These are phyloP conservation scores for Juglanconis sp. DNA, from an alignment of 2,329 filamentous ascomycete genomes.

Conservation along the genomic window DNA sequence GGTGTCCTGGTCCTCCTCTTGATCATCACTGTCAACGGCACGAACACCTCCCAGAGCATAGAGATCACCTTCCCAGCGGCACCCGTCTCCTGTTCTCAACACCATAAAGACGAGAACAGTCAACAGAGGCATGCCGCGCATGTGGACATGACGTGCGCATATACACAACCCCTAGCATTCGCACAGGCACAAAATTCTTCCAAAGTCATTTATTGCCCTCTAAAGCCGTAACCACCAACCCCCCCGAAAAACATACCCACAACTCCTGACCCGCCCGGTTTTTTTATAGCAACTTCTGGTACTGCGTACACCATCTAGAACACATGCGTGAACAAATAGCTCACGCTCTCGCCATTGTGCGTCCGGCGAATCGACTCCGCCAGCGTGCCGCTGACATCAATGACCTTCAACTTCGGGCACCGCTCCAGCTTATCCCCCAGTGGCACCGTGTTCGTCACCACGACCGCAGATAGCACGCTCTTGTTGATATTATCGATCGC, in stretches of 20 bases:
- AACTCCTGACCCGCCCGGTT: neutral
- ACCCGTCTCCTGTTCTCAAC: too few species aligned
- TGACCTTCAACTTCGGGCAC: slow-evolving; percentile 80
- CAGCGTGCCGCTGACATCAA: slow-evolving; percentile 84
- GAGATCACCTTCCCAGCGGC: too few species aligned
- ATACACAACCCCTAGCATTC: too few species aligned
- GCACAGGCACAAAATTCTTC: neutral
- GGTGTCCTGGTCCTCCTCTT: too few species aligned
- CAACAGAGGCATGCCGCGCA: too few species aligned
- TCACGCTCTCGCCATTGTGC: slow-evolving; percentile 64
- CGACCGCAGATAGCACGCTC: slow-evolving; percentile 71
- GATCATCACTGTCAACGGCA: too few species aligned
- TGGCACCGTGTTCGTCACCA: slow-evolving; percentile 88
- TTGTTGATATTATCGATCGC: slow-evolving; percentile 84
- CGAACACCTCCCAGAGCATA: too few species aligned
- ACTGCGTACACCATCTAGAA: slow-evolving; percentile 1
- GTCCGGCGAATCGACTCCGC: slow-evolving; percentile 69
- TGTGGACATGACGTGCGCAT: too few species aligned
- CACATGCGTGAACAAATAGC: slow-evolving; percentile 66
- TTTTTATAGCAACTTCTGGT: neutral
- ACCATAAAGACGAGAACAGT: too few species aligned
- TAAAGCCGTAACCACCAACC: neutral
- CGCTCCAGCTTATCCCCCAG: slow-evolving; percentile 70
- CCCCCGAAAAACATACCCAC: neutral
- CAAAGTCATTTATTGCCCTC: neutral